Conservation (phyloP, 2,329 filamentous ascomycete genomes). For the Fusarium caatingaense region DNA sequence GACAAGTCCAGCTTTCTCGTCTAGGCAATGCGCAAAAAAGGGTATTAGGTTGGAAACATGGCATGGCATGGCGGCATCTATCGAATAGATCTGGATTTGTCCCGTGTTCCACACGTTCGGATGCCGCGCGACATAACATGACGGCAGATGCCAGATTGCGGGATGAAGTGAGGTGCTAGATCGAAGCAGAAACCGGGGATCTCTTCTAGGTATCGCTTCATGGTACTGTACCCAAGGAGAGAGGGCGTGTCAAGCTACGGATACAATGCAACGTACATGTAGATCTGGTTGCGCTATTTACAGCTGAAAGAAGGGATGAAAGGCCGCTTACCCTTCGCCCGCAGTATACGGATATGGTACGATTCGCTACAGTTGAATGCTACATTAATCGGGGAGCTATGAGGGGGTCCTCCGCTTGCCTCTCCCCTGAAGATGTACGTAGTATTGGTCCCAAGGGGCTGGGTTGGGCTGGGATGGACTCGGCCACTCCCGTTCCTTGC, state of each 20-base stretch:
- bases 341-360: not conserved
- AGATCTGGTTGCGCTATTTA: not conserved
- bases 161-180: not conserved
- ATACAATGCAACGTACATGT: too few species aligned
- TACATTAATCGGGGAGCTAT: not conserved
- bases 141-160: not conserved
- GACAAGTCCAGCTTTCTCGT: not conserved
- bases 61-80: not conserved
- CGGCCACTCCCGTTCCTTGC: slow-evolving; percentile 39
- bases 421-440: not conserved
- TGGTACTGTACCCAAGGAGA: not conserved
- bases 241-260: not conserved
- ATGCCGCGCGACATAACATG: not conserved
- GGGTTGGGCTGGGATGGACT: not conserved
- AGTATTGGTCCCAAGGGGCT: not conserved
- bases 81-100: not conserved
- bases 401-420: not conserved
- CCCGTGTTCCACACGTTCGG: not conserved
- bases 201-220: not conserved
- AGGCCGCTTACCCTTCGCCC: not conserved
- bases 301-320: not conserved
- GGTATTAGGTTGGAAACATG: not conserved
- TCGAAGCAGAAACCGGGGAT: not conserved
- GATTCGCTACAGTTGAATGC: not conserved
- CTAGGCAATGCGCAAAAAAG: not conserved